phyloP scores from a whole-genome alignment of 331 rosid species.

The Phaseolus coccineus region DNA sequence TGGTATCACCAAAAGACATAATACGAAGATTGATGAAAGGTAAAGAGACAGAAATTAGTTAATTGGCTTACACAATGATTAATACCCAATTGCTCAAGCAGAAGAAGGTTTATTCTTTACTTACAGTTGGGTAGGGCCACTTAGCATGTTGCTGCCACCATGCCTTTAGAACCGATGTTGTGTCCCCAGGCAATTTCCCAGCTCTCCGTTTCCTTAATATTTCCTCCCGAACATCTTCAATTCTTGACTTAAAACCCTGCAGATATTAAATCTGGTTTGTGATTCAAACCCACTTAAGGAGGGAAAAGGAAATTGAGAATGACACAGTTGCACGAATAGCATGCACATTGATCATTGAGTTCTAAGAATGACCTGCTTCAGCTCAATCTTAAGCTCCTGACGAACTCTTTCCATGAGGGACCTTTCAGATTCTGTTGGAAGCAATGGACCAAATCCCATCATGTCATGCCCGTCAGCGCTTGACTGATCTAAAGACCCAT shows the following conservation, averaged over 20 bases:
- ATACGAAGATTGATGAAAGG: background rate
- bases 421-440: constrained; percentile 93
- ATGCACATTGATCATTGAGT: background rate
- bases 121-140: constrained; percentile 99
- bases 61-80: background rate
- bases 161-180: constrained; percentile 85
- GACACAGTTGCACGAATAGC: background rate
- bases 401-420: constrained; percentile 93
- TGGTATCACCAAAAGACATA: too few relatives aligned
- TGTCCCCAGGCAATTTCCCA: constrained; percentile 97
- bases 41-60: background rate
- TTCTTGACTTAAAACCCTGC: constrained; percentile 95
- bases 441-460: constrained; percentile 91
- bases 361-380: constrained; percentile 71
- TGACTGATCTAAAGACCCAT: constrained; percentile 70
- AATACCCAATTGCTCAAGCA: constrained; percentile 11
- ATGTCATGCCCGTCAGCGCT: constrained; percentile 73
- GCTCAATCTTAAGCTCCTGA: constrained; percentile 91
- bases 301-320: background rate
- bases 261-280: constrained; percentile 27
- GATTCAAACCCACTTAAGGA: background rate
- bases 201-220: constrained; percentile 97
- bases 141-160: constrained; percentile 99
- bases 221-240: constrained; percentile 98
- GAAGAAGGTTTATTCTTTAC: constrained; percentile 39